Base-by-base conservation (phyloP, 139 green algal genomes). In the Chlorella sp. region DNA sequence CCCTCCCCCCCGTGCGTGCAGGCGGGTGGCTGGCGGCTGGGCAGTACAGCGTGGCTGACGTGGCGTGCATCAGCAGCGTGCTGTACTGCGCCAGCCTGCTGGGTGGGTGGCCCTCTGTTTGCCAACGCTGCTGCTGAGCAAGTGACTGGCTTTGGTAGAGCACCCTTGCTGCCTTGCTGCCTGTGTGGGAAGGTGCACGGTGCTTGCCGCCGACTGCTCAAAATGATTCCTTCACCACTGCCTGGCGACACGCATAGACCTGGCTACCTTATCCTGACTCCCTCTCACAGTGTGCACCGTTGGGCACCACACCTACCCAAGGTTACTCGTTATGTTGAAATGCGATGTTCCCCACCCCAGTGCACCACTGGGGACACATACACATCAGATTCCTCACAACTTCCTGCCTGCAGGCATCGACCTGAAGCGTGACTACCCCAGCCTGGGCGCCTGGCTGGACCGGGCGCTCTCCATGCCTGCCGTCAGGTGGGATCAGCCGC, bases 51-150 rank as follows among this genome's bases (percentile, higher is more conserved):
- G 36, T 85, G 21, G 77, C 77, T 2, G 77, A 82, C 77, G 77
- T 82, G 36, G 77, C 77, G 0, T 82, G 36, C 37, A 57, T 82
- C 22, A 57, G 36, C 37, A 48, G 77, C 2, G 77, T 82, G 36
- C 77, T 82, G 1, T 82, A 60, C 77, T 34, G 77, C 37, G 34
- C 77, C 77, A 82, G 60, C 18, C 77, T 82, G 77, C 77, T 82
- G 77, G 77, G 77, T 82, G 77, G 28, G n/a, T n/a, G n/a, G n/a
- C n/a, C n/a, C n/a, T n/a, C n/a, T n/a, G n/a, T n/a, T n/a, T n/a
- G n/a, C n/a, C n/a, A n/a, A n/a, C n/a, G n/a, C n/a, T n/a, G 76
- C 34, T 28, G 32, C n/a, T 15, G 66, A 75, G 66, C 66, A 75
- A 21, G 66, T 7, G 66, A n/a, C 66, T 5, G 15, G 11, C 19